These are phyloP conservation scores for Termitomyces sp. DNA, from an alignment of 768 basidiomycete genomes.

Conservation along the genomic window DNA sequence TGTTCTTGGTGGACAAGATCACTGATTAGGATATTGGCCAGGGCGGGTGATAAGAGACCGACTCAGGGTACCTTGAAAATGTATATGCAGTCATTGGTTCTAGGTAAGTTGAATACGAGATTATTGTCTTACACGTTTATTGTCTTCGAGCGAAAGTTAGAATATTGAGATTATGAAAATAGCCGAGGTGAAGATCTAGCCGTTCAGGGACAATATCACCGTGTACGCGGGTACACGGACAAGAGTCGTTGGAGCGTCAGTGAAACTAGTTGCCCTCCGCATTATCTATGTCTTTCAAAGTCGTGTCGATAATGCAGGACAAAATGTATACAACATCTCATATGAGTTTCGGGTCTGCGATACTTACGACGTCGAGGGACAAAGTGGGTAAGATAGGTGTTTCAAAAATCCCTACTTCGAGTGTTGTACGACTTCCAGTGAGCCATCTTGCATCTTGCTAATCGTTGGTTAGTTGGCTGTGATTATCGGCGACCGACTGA, in stretches of 20 bases:
- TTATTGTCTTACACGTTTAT: neutral
- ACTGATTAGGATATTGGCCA: neutral
- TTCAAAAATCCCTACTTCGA: too few relatives aligned
- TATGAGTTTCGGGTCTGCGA: too few relatives aligned
- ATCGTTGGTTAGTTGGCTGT: too few relatives aligned
- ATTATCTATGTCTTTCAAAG: too few relatives aligned
- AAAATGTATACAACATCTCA: too few relatives aligned
- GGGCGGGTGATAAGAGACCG: neutral
- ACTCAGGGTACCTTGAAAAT: neutral
- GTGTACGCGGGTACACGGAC: neutral
- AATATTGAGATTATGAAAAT: neutral
- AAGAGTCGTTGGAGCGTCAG: neutral
- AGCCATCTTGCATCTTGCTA: too few relatives aligned
- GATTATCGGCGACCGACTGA: too few relatives aligned
- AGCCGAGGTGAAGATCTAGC: neutral
- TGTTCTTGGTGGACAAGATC: neutral
- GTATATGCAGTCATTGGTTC: neutral
- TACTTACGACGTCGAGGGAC: too few relatives aligned
- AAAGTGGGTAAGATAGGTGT: too few relatives aligned
- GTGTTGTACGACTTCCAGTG: too few relatives aligned
- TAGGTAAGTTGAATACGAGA: neutral
- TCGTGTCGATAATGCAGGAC: too few relatives aligned
- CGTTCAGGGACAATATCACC: neutral
- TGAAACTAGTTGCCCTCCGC: neutral
- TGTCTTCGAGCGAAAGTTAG: neutral